Conservation (phyloP, 129 eudicot species). For the Centella asiatica region DNA sequence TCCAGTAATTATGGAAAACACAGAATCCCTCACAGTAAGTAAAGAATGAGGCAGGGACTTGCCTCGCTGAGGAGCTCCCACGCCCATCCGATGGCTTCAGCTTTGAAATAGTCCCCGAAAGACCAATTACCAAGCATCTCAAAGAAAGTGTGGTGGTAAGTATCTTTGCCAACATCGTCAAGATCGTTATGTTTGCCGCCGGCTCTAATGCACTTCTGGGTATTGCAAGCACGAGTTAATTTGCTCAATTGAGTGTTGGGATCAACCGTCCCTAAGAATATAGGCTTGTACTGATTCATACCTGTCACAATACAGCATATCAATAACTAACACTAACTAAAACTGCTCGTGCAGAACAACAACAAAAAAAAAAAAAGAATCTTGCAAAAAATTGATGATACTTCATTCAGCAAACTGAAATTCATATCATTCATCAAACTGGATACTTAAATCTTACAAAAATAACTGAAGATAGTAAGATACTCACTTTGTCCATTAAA, state of each 20-base stretch:
- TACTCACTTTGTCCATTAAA: too few species aligned
- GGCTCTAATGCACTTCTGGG: constrained; percentile 91
- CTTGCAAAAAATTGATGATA: too few species aligned
- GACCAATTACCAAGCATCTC: constrained; percentile 99
- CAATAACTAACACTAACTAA: background rate
- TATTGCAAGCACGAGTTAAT: constrained; percentile 86
- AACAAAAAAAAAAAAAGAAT: too few species aligned
- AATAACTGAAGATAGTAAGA: too few species aligned
- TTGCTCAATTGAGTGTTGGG: constrained; percentile 78
- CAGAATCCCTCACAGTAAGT: background rate
- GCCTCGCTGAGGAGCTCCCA: constrained; percentile 92
- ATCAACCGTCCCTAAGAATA: constrained; percentile 80
- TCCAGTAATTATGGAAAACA: background rate
- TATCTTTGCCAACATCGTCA: constrained; percentile 98
- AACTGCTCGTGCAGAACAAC: background rate
- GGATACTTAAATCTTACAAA: too few species aligned
- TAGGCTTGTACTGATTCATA: constrained; percentile 97
- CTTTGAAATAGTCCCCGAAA: constrained; percentile 89
- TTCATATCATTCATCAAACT: too few species aligned
- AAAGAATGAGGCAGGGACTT: constrained; percentile 10
- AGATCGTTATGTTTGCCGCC: constrained; percentile 98
- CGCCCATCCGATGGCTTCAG: constrained; percentile 89
- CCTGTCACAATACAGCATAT: constrained; percentile 30
- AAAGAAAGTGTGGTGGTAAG: constrained; percentile 94
- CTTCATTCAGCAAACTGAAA: too few species aligned